These are phyloP conservation scores for Umbilicus rupestris DNA, from an alignment of 164 flowering plant species.

Conservation along the genomic window DNA sequence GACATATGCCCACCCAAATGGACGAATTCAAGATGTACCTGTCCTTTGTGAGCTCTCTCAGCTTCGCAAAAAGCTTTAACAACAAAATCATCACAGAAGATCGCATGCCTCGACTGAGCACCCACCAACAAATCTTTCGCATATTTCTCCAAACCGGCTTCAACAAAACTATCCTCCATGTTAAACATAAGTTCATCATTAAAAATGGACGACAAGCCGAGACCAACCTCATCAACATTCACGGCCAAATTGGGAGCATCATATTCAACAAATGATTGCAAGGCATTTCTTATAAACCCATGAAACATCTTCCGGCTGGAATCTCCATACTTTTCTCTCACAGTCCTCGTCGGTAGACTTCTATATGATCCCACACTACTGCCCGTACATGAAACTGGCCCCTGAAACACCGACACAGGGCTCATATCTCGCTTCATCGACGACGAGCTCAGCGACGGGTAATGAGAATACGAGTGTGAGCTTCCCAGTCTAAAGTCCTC, in stretches of 20 bases:
- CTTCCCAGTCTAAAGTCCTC: conserved; percentile 61
- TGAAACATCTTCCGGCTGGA: conserved; percentile 43
- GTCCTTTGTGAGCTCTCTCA: conserved; percentile 92
- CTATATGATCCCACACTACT: conserved; percentile 31
- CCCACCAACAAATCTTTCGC: conserved; percentile 48
- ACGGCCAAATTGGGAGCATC: conserved; percentile 37
- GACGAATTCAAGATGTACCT: conserved; percentile 35
- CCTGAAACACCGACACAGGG: conserved; percentile 84
- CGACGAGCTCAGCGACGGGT: conserved; percentile 35
- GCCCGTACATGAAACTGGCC: conserved; percentile 50
- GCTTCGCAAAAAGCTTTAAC: conserved; percentile 86
- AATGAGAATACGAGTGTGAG: conserved; percentile 43
- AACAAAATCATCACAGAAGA: conserved; percentile 64
- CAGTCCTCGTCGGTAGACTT: conserved; percentile 40
- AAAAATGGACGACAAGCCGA: conserved; percentile 17
- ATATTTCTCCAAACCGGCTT: conserved; percentile 28
- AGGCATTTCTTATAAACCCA: conserved; percentile 58
- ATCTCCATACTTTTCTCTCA: conserved; percentile 25
- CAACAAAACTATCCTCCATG: conserved; percentile 57
- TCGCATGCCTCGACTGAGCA: conserved; percentile 64
- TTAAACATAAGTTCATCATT: conserved; percentile 66
- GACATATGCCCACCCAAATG: neutral
- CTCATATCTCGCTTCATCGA: conserved; percentile 59
- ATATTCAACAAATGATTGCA: conserved; percentile 65
- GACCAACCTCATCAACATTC: conserved; percentile 13